These are phyloP conservation scores for Picochlorum sp. DNA, from an alignment of 139 green algal species.

Conservation along the genomic window DNA sequence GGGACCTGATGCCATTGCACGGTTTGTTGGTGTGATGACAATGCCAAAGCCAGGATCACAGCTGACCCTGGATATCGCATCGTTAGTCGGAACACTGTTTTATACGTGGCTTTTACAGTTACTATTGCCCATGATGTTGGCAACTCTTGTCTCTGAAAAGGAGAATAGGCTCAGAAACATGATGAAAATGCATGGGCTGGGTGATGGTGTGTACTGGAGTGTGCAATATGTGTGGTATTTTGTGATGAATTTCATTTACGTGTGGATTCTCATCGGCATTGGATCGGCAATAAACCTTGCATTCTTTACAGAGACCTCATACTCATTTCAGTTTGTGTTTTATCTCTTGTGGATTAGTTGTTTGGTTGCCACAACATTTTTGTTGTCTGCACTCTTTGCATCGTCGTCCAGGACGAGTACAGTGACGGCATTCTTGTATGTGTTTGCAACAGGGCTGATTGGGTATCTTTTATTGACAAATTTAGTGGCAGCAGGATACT, in stretches of 20 bases:
- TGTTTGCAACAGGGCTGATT: constrained; percentile 58
- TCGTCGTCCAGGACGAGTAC: constrained; percentile 48
- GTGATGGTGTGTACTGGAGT: constrained; percentile 44
- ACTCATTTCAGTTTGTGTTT: constrained; percentile 61
- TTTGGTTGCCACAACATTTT: constrained; percentile 76
- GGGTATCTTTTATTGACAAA: constrained; percentile 30
- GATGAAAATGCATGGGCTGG: constrained; percentile 95
- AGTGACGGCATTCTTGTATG: constrained; percentile 65
- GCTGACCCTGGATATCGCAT: constrained; percentile 64
- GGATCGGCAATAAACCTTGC: constrained; percentile 60
- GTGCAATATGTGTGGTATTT: constrained; percentile 72
- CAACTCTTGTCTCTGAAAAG: constrained; percentile 53
- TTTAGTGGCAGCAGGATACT: constrained; percentile 25
- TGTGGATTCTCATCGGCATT: constrained; percentile 67
- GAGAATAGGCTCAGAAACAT: constrained; percentile 75
- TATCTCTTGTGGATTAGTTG: constrained; percentile 81
- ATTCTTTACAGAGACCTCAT: constrained; percentile 70
- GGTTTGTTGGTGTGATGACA: constrained; percentile 42
- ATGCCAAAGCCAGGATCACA: constrained; percentile 44
- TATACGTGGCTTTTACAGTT: constrained; percentile 74
- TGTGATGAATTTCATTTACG: constrained; percentile 67
- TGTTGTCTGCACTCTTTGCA: constrained; percentile 65
- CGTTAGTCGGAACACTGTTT: constrained; percentile 72
- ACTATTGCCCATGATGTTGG: constrained; percentile 62
- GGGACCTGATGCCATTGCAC: constrained; percentile 3